These are phyloP conservation scores for Lactifluus volemus DNA, from an alignment of 768 basidiomycete species.

Conservation along the genomic window DNA sequence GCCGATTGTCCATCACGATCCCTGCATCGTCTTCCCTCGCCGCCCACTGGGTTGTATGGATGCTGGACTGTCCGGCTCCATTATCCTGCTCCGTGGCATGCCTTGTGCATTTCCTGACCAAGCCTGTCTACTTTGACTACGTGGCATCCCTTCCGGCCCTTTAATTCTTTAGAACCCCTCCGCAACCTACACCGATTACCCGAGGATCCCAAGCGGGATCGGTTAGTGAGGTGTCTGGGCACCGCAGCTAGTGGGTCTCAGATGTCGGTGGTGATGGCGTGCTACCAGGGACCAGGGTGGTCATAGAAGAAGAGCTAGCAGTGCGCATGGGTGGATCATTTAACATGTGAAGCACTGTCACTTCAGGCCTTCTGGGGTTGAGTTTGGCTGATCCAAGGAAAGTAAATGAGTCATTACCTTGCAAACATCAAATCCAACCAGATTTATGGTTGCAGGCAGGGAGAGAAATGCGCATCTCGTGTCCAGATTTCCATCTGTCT, in stretches of 20 bases:
- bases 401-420: neutral
- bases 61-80: constrained; percentile 30
- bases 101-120: constrained; percentile 33
- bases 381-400: neutral
- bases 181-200: neutral
- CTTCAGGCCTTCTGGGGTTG: neutral
- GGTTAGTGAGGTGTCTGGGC: neutral
- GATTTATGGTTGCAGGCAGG: constrained; percentile 28
- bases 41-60: constrained; percentile 24
- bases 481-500: neutral
- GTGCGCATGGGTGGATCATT: constrained; percentile 4
- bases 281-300: neutral
- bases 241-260: neutral
- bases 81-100: constrained; percentile 19
- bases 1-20: constrained; percentile 50
- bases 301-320: constrained; percentile 24
- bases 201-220: constrained; percentile 1
- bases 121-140: neutral
- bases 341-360: neutral
- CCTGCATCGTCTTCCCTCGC: too few relatives aligned
- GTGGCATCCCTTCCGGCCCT: constrained; percentile 3
- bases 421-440: constrained; percentile 35
- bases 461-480: constrained; percentile 37
- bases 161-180: neutral
- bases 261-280: neutral